Percentiles rank a stretch among this genome's conserved stretches.
phyloP scores from a whole-genome alignment of 805 yeast genomes.

The Candida fluviatilis region DNA sequence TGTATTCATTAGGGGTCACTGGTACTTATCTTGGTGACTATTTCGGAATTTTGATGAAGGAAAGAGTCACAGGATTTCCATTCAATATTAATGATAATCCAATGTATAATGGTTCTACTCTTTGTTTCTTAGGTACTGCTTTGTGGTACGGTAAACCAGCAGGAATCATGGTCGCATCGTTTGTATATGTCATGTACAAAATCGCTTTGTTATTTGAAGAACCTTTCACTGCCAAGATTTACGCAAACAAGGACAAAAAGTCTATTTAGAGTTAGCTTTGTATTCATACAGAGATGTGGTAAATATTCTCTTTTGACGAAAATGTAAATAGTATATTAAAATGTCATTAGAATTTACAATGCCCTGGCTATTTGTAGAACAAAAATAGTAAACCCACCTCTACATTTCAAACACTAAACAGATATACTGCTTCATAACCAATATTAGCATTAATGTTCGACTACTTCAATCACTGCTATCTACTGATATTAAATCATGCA shows the following conservation, averaged over 20 bases:
- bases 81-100: slow-evolving; percentile 90
- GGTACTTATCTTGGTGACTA: slow-evolving; percentile 98
- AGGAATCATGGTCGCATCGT: slow-evolving; percentile 66
- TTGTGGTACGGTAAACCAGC: slow-evolving; percentile 87
- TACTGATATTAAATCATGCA: too few species aligned
- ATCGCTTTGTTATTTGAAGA: slow-evolving; percentile 88
- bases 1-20: slow-evolving; percentile 91
- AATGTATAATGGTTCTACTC: slow-evolving; percentile 91
- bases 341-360: too few species aligned
- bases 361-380: too few species aligned
- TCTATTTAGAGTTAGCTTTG: not conserved
- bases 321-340: too few species aligned
- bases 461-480: too few species aligned
- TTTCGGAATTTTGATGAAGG: slow-evolving; percentile 90
- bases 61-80: slow-evolving; percentile 89
- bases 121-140: slow-evolving; percentile 88
- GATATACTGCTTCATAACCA: too few species aligned
- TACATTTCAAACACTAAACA: too few species aligned
- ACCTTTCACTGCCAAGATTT: slow-evolving; percentile 91
- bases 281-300: too few species aligned
- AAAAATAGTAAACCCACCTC: too few species aligned
- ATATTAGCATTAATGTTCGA: too few species aligned
- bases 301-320: too few species aligned
- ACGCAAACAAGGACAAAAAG: slow-evolving; percentile 57
- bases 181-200: slow-evolving; percentile 78